Evolutionary conservation across 73 alveolate genomes (phyloP), one percentile per base, ranked within the genome.

Genomic region (Paraurostyla sp.): DNA sequence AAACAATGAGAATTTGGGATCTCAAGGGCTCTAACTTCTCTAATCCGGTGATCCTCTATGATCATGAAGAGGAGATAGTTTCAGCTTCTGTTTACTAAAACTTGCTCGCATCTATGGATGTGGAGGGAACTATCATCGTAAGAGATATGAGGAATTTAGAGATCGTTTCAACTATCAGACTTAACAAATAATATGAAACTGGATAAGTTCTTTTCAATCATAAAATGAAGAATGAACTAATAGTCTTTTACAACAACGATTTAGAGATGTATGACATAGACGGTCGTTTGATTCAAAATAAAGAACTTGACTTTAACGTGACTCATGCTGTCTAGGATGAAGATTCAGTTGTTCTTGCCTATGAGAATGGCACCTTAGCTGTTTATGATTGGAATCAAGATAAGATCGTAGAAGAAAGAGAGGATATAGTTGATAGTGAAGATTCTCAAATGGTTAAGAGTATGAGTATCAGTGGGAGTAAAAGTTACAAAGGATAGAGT

Each of bases 1-100:
- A 86, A 23, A 91, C 96, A 0, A 2, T 91, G n/a, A 71, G 87
- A 46, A 59, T 91, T 38, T 91, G 96, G 96, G 92, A 91, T 76
- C 50, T 90, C 62, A 46, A 54, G 30, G 71, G 75, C 4, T 57
- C 91, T 0, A 84, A 76, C 35, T 41, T 63, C 45, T 22, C 80
- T 18, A 57, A 23, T 23, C 88, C 89, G 15, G 58, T 32, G 29
- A 81, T 85, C 1, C 50, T 90, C 85, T 91, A 85, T 32, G 96
- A 91, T 65, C 96, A 91, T 50, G 93, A 91, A 85, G 96, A 84
- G 1, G 89, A 90, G 54, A 85, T 91, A 36, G 51, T 75, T 16
- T 56, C 91, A 16, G 94, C 90, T 9, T 71, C 78, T 23, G 82
- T 89, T 45, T 25, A 42, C 35, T 52, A 62, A 32, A 89, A 73